These are phyloP conservation scores for Microbotryomycetes sp. DNA, from an alignment of 1,284 basidiomycete genomes.

Conservation along the genomic window DNA sequence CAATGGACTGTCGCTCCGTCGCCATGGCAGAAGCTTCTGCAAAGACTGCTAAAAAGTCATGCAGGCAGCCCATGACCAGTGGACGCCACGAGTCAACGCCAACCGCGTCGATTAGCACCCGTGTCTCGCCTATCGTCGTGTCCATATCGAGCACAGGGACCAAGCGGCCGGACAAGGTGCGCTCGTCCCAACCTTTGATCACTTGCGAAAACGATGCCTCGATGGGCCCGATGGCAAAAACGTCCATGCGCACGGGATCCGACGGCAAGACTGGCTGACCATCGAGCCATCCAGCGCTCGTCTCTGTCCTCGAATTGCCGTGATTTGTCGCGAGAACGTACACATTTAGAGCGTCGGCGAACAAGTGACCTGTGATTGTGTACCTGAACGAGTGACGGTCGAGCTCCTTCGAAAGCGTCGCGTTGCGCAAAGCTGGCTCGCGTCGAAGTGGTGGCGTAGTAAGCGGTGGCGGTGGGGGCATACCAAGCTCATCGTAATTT, in stretches of 20 bases:
- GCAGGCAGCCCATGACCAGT: conserved; percentile 17
- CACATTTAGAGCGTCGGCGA: conserved; percentile 19
- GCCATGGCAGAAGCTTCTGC: conserved; percentile 9
- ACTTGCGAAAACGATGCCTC: conserved; percentile 1
- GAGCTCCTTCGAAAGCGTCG: background rate
- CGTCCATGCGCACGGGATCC: conserved; percentile 24
- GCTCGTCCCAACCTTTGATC: conserved; percentile 3
- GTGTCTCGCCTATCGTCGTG: conserved; percentile 10
- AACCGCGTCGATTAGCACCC: conserved; percentile 16
- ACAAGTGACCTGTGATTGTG: background rate
- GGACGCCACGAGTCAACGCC: conserved; percentile 28
- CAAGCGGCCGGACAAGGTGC: background rate
- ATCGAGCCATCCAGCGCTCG: background rate
- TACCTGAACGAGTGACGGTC: conserved; percentile 13
- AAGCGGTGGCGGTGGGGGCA: background rate
- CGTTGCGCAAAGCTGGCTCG: background rate
- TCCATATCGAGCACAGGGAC: conserved; percentile 7
- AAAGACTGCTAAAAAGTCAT: conserved; percentile 20
- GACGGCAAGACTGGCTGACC: conserved; percentile 8
- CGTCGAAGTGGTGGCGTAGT: background rate
- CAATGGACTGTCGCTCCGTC: conserved; percentile 1
- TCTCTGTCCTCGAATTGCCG: background rate
- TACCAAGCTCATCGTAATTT: background rate
- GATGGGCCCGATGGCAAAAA: conserved; percentile 18
- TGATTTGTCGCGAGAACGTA: conserved; percentile 22